Percentiles rank a stretch among this genome's conserved stretches.
Evolutionary conservation across 176 grass and related monocot species (phyloP).

Genomic region (Phoenix dactylifera): DNA sequence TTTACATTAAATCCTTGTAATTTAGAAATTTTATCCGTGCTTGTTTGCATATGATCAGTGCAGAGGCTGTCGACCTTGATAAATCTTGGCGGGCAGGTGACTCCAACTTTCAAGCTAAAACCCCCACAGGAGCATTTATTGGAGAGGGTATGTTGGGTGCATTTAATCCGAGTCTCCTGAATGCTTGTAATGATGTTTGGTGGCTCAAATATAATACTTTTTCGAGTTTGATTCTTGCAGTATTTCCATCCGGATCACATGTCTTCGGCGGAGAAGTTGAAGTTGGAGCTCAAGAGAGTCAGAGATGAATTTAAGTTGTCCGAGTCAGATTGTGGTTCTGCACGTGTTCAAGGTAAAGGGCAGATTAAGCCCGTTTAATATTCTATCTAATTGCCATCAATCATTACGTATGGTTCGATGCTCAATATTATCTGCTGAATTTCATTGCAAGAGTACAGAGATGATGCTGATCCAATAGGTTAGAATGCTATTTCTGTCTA

Average conservation of each 20-base stretch:
- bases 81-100: constrained; percentile 26
- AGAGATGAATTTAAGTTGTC: constrained; percentile 97
- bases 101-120: constrained; percentile 32
- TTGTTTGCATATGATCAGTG: constrained; percentile 27
- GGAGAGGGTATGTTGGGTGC: constrained; percentile 46
- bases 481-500: too few species aligned
- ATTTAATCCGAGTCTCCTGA: background rate
- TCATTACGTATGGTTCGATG: too few species aligned
- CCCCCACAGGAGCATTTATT: constrained; percentile 73
- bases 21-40: background rate
- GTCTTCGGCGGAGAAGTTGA: constrained; percentile 93
- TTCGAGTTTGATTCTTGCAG: constrained; percentile 31
- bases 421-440: too few species aligned
- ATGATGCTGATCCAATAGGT: too few species aligned
- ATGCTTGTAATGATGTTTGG: background rate
- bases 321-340: constrained; percentile 83
- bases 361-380: too few species aligned
- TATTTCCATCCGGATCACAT: constrained; percentile 95
- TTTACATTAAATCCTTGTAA: background rate
- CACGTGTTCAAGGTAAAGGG: constrained; percentile 66
- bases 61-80: constrained; percentile 7
- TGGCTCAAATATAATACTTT: background rate
- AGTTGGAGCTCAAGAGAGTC: constrained; percentile 68
- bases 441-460: too few species aligned
- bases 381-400: too few species aligned